phyloP scores from a whole-genome alignment of 257 asterid species.

The Ophiorrhiza pumila region DNA sequence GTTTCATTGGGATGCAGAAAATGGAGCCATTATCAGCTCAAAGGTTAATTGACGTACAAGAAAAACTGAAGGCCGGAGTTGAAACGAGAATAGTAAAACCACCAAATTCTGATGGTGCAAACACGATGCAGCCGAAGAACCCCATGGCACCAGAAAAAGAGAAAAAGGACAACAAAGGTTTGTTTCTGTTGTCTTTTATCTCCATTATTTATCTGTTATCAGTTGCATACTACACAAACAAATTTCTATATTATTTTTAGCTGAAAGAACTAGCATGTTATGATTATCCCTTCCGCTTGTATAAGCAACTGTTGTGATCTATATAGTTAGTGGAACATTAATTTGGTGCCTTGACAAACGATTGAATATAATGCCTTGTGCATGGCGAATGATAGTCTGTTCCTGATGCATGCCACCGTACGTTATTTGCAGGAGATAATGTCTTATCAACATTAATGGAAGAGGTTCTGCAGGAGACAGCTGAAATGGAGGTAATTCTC shows the following conservation, averaged over 20 bases:
- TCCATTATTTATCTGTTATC: not conserved
- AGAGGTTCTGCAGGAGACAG: not conserved
- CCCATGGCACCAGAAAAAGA: slow-evolving; percentile 14
- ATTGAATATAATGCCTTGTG: not conserved
- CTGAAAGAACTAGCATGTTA: not conserved
- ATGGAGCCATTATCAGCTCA: not conserved
- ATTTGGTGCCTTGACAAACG: not conserved
- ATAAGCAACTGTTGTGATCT: not conserved
- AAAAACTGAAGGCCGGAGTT: not conserved
- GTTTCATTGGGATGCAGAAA: slow-evolving; percentile 31
- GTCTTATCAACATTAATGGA: not conserved
- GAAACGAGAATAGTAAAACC: slow-evolving; percentile 4
- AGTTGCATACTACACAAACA: not conserved
- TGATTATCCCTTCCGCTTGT: not conserved
- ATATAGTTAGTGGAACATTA: not conserved
- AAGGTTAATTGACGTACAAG: not conserved
- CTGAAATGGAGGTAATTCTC: slow-evolving; percentile 15
- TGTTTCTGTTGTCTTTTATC: not conserved
- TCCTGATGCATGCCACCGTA: not conserved
- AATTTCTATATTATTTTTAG: not conserved
- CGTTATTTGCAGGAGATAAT: slow-evolving; percentile 8
- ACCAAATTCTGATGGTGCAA: slow-evolving; percentile 7
- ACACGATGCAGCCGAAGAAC: slow-evolving; percentile 14
- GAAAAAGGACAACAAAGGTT: slow-evolving; percentile 27
- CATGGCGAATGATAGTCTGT: not conserved